Evolutionary conservation across 2,329 filamentous ascomycete species (phyloP).

Genomic region (Cercospora canescens): DNA sequence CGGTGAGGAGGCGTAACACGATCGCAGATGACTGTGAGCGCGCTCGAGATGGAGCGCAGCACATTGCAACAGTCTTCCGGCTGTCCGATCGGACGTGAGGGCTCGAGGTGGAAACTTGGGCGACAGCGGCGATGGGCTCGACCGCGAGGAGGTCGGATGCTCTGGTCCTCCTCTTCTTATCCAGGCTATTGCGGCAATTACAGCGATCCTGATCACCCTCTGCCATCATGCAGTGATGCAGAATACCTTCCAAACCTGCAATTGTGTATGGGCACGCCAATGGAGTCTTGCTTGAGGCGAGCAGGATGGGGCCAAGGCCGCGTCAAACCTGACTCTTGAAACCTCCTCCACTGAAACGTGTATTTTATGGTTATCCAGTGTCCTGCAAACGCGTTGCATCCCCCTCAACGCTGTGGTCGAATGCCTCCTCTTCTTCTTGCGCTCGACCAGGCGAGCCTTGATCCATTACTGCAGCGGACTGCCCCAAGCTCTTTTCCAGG

Average conservation of each 20-base stretch:
- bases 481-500: not conserved
- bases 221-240: not conserved
- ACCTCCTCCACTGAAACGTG: not conserved
- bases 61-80: not conserved
- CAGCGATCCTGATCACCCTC: not conserved
- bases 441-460: not conserved
- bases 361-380: conserved; percentile 4
- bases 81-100: not conserved
- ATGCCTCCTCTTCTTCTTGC: not conserved
- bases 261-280: not conserved
- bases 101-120: not conserved
- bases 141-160: not conserved
- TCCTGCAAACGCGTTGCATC: not conserved
- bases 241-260: not conserved
- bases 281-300: not conserved
- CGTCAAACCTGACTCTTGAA: not conserved
- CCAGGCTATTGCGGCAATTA: not conserved
- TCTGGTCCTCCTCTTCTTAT: not conserved
- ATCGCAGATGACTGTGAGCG: not conserved
- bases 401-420: not conserved
- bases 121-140: not conserved
- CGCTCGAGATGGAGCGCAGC: not conserved
- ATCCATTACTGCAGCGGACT: not conserved
- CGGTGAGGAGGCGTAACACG: no score
- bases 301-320: not conserved